Base-by-base conservation (phyloP, 306 rosid species). In the Gastrolobium villosum region DNA sequence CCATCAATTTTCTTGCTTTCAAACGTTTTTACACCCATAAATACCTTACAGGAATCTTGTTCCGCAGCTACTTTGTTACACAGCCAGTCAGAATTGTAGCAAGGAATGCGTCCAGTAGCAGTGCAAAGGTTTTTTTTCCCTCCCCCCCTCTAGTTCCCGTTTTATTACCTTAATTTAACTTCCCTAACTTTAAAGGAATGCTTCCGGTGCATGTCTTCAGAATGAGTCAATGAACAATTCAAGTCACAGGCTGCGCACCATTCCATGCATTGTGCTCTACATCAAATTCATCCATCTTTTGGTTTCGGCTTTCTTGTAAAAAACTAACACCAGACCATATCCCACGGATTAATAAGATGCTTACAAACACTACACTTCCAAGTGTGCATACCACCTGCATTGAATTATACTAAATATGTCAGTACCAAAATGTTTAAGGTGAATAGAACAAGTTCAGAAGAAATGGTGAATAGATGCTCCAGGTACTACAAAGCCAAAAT, bases 321-420 rank as follows among this genome's bases (percentile, higher is more conserved):
- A 87, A 87, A 43, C 77, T 65, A 36, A 88, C 64, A 40, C 95
- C 93, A 10, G 86, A 86, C 97, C 93, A 92, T 63, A 90, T 80
- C 54, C 96, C 97, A 4, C 93, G 90, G 66, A 92, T 88, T 65
- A 87, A 87, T 53, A 92, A 84, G 80, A 92, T 90, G 87, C 95
- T 86, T 65, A 92, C 83, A 43, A 92, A 92, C 62, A 92, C 96
- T 59, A 83, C 85, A 63, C 89, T 87, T 57, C 95, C 93, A 35
- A 90, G 81, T 46, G 93, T 92, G 86, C 97, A 92, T 37, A 88
- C 56, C 63, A 92, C 97, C 97, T 92, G 71, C 79, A 82, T 77
- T 71, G 8, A 34, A 79, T 35, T 44, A 53, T 20, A 56, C 72
- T 5, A 44, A 3, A 70, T 36, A 46, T 37, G 45, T 61, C 20